Base-by-base conservation (phyloP, 441 rosid species). In the Melastoma candidum region DNA sequence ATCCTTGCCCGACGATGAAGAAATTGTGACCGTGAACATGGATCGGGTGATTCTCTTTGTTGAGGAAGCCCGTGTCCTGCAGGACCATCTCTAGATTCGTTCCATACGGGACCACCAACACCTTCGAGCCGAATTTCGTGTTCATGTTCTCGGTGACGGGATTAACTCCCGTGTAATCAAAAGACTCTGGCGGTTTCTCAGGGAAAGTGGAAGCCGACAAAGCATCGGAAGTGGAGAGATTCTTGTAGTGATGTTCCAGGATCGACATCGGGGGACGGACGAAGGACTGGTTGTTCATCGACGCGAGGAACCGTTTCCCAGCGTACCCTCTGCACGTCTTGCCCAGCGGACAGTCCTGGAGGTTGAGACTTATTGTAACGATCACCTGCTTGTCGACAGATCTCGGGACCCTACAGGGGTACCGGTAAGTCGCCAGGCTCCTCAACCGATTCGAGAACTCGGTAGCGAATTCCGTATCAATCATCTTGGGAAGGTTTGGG, bases 21-120 rank as follows among this genome's bases (percentile, higher is more conserved):
- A 82, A 79, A 53, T 76, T 82, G 71, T 77, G 89, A 0, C 89
- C 89, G 49, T 82, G 89, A 46, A 80, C 72, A 32, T 77, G 83
- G 52, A 82, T 70, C 1, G 85, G 89, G 60, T 79, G 85, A 59
- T 77, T 79, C 70, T 82, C 81, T 0, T 54, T 14, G 43, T 70
- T 77, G 1, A 79, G 52, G 22, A 82, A 72, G 54, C 76, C 72
- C 10, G 82, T 77, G 25, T 63, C 82, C 29, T 83, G 90, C 9
- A 80, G 58, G 62, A 78, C 90, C 0, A 80, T 72, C 63, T 80
- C 86, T 13, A 83, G 9, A 44, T 48, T 76, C 13, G 84, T 51
- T n/a, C 82, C 81, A 12, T 61, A 78, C 4, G 82, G 74, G 0
- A 80, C 68, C 26, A 60, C 73, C 44, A 78, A 54, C 0, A 83